Base-by-base conservation (phyloP, 169 alveolate genomes). In the Plasmodium berghei region DNA sequence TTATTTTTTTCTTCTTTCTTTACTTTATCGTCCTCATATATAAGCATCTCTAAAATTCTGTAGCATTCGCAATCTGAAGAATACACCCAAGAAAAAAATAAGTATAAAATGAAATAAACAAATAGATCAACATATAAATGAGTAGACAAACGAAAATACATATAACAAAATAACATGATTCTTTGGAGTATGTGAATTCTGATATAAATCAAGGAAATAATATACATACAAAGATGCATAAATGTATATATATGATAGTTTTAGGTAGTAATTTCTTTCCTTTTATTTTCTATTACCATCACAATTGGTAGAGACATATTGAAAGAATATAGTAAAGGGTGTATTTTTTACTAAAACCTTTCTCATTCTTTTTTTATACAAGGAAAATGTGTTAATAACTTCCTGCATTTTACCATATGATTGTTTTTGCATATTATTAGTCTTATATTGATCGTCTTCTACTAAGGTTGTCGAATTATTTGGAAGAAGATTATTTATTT, bases 281-380 rank as follows among this genome's bases (percentile, higher is more conserved):
- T 24, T 14, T 67, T 42, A 24, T 16, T 54, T 69, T 49, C 8
- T 9, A 42, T 67, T 83, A 83, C 90, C 62, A 16, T 83, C 67
- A 83, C 56, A 67, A 22, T 45, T 67, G 34, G 49, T 58, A 16
- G 83, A 67, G 5, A 16, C 83, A 71, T 83, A 83, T 28, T 83
- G 90, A 67, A 83, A 83, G 59, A 83, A 83, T 16, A 67, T 45
- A 20, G 90, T 83, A 72, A 83, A 83, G 14, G 90, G 90, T 22
- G 24, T 55, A 14, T 61, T 66, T 48, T 49, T 83, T 58, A 83
- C 56, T 49, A 83, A n/a, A 46, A 55, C 85, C 54, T 83, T 20
- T 61, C 85, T 66, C 66, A 83, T 83, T 54, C 70, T 67, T 28
- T 61, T 66, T 42, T 67, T 45, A 62, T 83, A 83, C 67, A 67